Percentiles rank a stretch among this genome's conserved stretches.
Evolutionary conservation across 768 basidiomycete genomes (phyloP).

Genomic region (Lactarius quietus): DNA sequence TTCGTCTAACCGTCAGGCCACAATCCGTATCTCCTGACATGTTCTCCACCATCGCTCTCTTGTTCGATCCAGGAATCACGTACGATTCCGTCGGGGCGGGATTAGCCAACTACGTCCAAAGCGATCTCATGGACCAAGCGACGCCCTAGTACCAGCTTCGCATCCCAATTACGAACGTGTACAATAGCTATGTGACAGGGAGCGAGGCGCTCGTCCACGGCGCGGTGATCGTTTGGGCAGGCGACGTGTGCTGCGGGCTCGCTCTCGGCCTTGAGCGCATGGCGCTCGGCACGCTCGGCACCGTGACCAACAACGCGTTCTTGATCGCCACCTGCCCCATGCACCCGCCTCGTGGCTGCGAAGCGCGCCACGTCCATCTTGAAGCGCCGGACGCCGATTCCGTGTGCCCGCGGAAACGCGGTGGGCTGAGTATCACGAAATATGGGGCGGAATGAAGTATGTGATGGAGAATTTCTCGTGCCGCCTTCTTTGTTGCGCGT

Average conservation of each 20-base stretch:
- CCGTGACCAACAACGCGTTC: constrained; percentile 46
- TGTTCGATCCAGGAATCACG: constrained; percentile 55
- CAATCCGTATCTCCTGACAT: too few relatives aligned
- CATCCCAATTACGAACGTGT: constrained; percentile 86
- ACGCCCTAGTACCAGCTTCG: constrained; percentile 80
- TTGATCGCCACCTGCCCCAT: constrained; percentile 46
- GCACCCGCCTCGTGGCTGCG: constrained; percentile 46
- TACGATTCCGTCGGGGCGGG: constrained; percentile 75
- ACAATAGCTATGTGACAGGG: constrained; percentile 87
- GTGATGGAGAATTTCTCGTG: too few relatives aligned
- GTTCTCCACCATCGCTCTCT: background rate
- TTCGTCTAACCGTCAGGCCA: too few relatives aligned
- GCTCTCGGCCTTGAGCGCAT: constrained; percentile 74
- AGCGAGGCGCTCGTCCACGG: constrained; percentile 75
- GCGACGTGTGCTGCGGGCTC: constrained; percentile 73
- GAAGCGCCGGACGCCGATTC: too few relatives aligned
- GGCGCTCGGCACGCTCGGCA: constrained; percentile 67
- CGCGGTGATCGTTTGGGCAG: constrained; percentile 64
- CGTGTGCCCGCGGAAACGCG: too few relatives aligned
- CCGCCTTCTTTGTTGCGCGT: too few relatives aligned
- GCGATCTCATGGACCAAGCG: constrained; percentile 80
- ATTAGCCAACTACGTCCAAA: constrained; percentile 75
- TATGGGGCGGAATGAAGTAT: too few relatives aligned
- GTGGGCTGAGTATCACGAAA: too few relatives aligned
- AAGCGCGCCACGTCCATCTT: constrained; percentile 34